Evolutionary conservation across 2,329 filamentous ascomycete genomes (phyloP).

Genomic region (Phaeosphaeria sp.): DNA sequence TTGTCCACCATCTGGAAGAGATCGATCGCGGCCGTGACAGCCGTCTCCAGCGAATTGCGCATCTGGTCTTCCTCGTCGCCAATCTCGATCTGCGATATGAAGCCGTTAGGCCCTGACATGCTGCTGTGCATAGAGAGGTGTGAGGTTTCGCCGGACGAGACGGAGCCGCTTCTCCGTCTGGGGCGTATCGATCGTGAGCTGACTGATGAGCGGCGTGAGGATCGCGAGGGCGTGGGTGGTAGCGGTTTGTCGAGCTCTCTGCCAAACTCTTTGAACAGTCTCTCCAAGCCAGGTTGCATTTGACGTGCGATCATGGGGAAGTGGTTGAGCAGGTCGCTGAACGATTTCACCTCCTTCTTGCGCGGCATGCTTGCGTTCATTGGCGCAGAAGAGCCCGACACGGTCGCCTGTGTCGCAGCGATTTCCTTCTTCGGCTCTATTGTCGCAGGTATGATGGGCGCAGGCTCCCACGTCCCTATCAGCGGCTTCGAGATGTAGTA

Average conservation of each 20-base stretch:
- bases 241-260: constrained; percentile 84
- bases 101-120: constrained; percentile 46
- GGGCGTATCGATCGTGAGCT: constrained; percentile 24
- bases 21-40: constrained; percentile 91
- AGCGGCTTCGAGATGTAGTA: constrained; percentile 95
- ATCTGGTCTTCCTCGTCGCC: constrained; percentile 93
- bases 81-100: constrained; percentile 62
- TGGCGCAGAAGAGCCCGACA: constrained; percentile 27
- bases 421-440: constrained; percentile 28
- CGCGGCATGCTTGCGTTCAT: constrained; percentile 58
- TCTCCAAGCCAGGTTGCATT: constrained; percentile 91
- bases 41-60: constrained; percentile 86
- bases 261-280: constrained; percentile 87
- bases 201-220: constrained; percentile 39
- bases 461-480: constrained; percentile 81
- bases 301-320: constrained; percentile 96
- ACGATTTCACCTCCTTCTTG: constrained; percentile 92
- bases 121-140: constrained; percentile 47
- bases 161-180: constrained; percentile 40
- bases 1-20: constrained; percentile 96
- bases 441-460: constrained; percentile 71
- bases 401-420: constrained; percentile 6
- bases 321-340: constrained; percentile 85
- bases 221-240: constrained; percentile 70
- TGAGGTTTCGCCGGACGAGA: constrained; percentile 45